Evolutionary conservation across 2,329 filamentous ascomycete genomes (phyloP).

Genomic region (Colletotrichum noveboracense): DNA sequence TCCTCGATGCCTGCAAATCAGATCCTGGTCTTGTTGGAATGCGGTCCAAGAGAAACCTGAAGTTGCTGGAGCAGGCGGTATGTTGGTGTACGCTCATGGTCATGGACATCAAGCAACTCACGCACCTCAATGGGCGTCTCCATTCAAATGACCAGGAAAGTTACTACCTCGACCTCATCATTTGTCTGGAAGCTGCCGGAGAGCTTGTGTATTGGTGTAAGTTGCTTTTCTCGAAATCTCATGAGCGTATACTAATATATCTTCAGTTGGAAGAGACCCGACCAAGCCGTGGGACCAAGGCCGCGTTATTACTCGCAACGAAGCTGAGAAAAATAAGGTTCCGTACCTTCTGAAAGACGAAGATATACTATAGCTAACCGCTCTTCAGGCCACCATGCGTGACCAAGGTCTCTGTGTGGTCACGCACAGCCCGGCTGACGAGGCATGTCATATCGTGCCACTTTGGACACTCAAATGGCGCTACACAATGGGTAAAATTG

Average conservation of each 20-base stretch:
- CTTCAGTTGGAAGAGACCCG: neutral
- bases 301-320: neutral
- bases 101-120: neutral
- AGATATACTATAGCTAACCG: neutral
- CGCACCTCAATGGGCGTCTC: neutral
- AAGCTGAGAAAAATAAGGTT: neutral
- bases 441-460: neutral
- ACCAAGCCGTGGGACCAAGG: neutral
- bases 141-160: no score
- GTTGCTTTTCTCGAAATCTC: neutral
- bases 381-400: neutral
- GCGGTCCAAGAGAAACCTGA: fast-evolving
- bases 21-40: neutral
- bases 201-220: neutral
- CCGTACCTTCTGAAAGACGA: neutral
- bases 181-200: fast-evolving
- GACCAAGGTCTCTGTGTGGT: neutral
- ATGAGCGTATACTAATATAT: neutral
- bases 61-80: neutral
- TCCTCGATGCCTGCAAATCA: neutral
- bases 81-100: neutral
- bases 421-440: neutral
- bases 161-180: no score
- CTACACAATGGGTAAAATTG: neutral
- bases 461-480: neutral